These are phyloP conservation scores for Porcisia hertigi DNA, from an alignment of 208 protist species.

Conservation along the genomic window DNA sequence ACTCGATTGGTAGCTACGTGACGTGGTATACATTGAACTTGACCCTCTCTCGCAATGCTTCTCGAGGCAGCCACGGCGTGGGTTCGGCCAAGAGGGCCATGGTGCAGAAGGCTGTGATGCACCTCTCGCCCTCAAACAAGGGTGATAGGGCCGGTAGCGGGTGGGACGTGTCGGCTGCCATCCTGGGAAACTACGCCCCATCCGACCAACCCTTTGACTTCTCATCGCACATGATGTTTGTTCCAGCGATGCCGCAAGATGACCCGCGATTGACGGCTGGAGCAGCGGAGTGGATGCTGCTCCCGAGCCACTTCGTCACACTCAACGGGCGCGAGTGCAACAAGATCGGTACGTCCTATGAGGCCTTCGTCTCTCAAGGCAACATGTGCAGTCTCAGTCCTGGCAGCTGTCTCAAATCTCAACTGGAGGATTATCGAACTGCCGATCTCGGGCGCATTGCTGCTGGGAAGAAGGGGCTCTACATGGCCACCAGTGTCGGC, in stretches of 20 bases:
- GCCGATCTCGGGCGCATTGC: slow-evolving; percentile 48
- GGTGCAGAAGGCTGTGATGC: slow-evolving; percentile 33
- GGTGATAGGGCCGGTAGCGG: slow-evolving; percentile 31
- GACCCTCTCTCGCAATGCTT: slow-evolving; percentile 35
- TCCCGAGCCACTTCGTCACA: slow-evolving; percentile 63
- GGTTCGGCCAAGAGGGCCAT: not conserved
- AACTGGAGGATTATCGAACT: slow-evolving; percentile 81
- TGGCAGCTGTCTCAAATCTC: slow-evolving; percentile 79
- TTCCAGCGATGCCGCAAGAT: slow-evolving; percentile 39
- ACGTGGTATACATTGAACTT: slow-evolving; percentile 72
- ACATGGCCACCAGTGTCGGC: slow-evolving; percentile 68
- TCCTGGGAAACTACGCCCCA: slow-evolving; percentile 79
- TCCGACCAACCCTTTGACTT: slow-evolving; percentile 58
- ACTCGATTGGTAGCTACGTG: slow-evolving; percentile 60
- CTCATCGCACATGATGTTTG: slow-evolving; percentile 73
- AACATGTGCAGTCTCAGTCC: slow-evolving; percentile 54
- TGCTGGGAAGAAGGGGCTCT: slow-evolving; percentile 39
- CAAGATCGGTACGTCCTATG: slow-evolving; percentile 90
- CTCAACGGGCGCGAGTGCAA: slow-evolving; percentile 82
- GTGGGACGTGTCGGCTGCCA: slow-evolving; percentile 49
- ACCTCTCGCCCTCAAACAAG: slow-evolving; percentile 46
- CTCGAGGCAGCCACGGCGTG: slow-evolving; percentile 2
- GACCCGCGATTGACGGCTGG: slow-evolving; percentile 52
- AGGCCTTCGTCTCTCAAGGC: slow-evolving; percentile 78
- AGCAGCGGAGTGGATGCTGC: slow-evolving; percentile 76